These are phyloP conservation scores for Sonneratia caseolaris DNA, from an alignment of 345 rosid genomes.

Conservation along the genomic window DNA sequence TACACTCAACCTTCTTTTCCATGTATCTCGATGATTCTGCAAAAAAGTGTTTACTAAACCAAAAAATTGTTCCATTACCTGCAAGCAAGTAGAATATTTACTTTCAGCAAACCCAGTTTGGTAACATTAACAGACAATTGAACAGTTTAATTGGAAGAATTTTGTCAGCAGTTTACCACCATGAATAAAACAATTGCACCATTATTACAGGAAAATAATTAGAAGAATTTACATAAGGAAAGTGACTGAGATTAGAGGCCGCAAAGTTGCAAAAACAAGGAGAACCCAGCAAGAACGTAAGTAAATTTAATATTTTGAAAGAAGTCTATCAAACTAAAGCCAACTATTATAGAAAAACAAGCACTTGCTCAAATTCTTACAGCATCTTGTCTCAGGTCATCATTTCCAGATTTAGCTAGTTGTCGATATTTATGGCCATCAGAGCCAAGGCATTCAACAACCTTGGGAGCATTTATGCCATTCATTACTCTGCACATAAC, in stretches of 20 bases:
- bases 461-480: slow-evolving; percentile 95
- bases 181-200: neutral
- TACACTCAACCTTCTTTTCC: slow-evolving; percentile 81
- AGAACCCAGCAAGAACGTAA: neutral
- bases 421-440: slow-evolving; percentile 87
- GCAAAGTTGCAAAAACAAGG: neutral
- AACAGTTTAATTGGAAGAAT: no score
- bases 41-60: slow-evolving; percentile 86
- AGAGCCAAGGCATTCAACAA: slow-evolving; percentile 87
- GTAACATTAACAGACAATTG: neutral
- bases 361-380: slow-evolving; percentile 35
- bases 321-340: neutral
- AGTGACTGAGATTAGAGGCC: neutral
- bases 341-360: neutral
- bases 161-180: neutral
- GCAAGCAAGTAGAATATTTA: slow-evolving; percentile 18
- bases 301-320: neutral
- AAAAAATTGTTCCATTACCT: slow-evolving; percentile 99
- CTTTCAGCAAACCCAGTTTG: neutral
- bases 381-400: slow-evolving; percentile 98
- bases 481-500: slow-evolving; percentile 66
- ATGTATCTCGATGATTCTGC: slow-evolving; percentile 59
- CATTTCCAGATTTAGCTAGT: slow-evolving; percentile 95
- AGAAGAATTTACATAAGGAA: neutral
- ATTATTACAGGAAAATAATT: neutral